These are phyloP conservation scores for Talaromyces pinophilus DNA, from an alignment of 2,329 filamentous ascomycete genomes.

Conservation along the genomic window DNA sequence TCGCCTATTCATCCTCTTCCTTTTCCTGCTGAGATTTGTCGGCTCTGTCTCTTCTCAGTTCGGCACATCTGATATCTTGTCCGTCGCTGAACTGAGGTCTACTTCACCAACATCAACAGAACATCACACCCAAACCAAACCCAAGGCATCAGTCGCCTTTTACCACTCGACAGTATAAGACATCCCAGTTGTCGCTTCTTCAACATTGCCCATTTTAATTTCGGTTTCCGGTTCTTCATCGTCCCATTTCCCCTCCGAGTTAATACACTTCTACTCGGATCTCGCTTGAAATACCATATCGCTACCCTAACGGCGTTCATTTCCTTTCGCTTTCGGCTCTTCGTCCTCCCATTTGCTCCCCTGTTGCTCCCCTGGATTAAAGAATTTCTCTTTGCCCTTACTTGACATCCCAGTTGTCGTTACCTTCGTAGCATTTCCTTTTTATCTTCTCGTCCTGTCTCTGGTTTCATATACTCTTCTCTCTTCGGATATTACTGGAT, in stretches of 20 bases:
- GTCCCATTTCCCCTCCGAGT: neutral
- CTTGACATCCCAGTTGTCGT: neutral
- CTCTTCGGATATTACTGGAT: neutral
- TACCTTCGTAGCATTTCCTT: too few relatives aligned
- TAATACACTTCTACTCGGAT: neutral
- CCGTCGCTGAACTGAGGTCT: too few relatives aligned
- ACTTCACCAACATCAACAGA: neutral
- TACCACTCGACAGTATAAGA: neutral
- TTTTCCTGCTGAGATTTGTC: too few relatives aligned
- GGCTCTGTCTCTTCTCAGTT: neutral
- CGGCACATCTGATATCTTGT: neutral
- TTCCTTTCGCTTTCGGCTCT: neutral
- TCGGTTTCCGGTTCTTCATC: neutral
- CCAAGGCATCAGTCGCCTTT: neutral
- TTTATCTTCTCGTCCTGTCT: neutral
- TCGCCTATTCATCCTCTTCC: too few relatives aligned
- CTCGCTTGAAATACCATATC: neutral
- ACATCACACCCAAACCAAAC: neutral
- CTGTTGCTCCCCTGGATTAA: neutral
- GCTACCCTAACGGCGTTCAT: neutral
- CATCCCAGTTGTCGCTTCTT: slow-evolving; percentile 5
- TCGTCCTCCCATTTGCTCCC: neutral
- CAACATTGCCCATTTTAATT: neutral
- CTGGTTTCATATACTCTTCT: neutral
- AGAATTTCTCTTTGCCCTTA: neutral